Evolutionary conservation across 768 basidiomycete genomes (phyloP), one percentile per base, ranked within the genome.

Genomic region (Pulveroboletus sp.): DNA sequence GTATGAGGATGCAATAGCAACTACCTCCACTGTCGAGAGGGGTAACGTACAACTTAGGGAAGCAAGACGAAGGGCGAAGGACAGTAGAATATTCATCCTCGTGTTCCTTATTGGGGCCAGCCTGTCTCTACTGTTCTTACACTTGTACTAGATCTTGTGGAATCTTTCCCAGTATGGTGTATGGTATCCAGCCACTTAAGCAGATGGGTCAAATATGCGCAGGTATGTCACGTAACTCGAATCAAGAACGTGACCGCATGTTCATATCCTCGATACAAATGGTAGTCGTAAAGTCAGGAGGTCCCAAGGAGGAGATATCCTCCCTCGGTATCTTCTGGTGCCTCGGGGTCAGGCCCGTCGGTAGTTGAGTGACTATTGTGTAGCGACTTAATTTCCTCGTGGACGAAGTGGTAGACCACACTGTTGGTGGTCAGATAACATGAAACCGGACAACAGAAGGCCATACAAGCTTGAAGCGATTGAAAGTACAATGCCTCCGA

Each of bases 71-170:
- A 76, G 93, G 49, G 88, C 86, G 28, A 83, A 87, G 59, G 94
- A 96, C 59, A 81, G 89, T 36, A 76, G 96, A 67, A 72, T 93
- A 57, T 98, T 91, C 71, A 80, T 99, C 56, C 72, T 99, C 36
- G 72, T 96, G 18, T 97, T 99, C 70, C 78, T 99, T 49, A 73
- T 98, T 36, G 92, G 94, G 15, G 93, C 95, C 8, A 92, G 88
- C 67, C 68, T 96, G 57, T 92, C 91, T 42, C 67, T 99, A 56
- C 73, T 99, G 39, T 99, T 97, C 78, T 69, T 98, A 58, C 93
- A 98, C 68, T 85, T 86, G 69, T 97, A 96, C 70, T 90, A 71
- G 72, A 57, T n/a, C 28, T 27, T 30, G 26, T 55, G 40, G 43
- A 53, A 36, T 15, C 17, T 39, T 6, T 53, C 33, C 31, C 38